Evolutionary conservation across 2,329 filamentous ascomycete species (phyloP).

Genomic region (Alternaria novae-zelandiae): DNA sequence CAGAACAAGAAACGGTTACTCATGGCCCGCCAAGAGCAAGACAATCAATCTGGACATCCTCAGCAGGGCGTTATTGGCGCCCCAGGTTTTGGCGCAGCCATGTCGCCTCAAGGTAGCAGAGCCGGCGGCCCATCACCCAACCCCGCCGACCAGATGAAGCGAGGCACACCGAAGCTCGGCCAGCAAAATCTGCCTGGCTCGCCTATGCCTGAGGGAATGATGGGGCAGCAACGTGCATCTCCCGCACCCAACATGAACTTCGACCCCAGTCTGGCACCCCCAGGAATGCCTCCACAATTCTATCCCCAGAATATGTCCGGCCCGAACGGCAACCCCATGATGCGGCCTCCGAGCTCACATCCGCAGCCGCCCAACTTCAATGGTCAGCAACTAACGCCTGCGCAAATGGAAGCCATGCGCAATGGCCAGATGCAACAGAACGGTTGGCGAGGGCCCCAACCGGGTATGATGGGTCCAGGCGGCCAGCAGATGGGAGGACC

Average conservation of each 20-base stretch:
- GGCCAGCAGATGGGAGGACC: constrained; percentile 59
- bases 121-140: constrained; percentile 77
- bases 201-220: constrained; percentile 72
- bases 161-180: constrained; percentile 75
- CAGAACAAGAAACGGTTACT: constrained; percentile 86
- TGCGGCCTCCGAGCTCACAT: constrained; percentile 59
- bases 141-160: constrained; percentile 79
- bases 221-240: constrained; percentile 67
- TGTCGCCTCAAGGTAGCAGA: constrained; percentile 72
- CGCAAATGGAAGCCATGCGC: constrained; percentile 57
- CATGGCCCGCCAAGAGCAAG: constrained; percentile 83
- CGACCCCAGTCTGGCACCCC: constrained; percentile 58
- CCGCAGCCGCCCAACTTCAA: constrained; percentile 63
- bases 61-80: constrained; percentile 55
- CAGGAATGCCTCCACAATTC: constrained; percentile 51
- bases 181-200: constrained; percentile 70
- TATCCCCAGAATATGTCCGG: constrained; percentile 38
- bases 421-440: constrained; percentile 48
- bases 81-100: constrained; percentile 67
- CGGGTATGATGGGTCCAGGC: constrained; percentile 62
- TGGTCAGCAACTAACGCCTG: constrained; percentile 66
- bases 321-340: constrained; percentile 51
- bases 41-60: constrained; percentile 64
- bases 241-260: constrained; percentile 63
- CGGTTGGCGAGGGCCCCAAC: constrained; percentile 44